Conservation (phyloP, 2,329 filamentous ascomycete species). For the Nannizziopsis arthrosporioides region DNA sequence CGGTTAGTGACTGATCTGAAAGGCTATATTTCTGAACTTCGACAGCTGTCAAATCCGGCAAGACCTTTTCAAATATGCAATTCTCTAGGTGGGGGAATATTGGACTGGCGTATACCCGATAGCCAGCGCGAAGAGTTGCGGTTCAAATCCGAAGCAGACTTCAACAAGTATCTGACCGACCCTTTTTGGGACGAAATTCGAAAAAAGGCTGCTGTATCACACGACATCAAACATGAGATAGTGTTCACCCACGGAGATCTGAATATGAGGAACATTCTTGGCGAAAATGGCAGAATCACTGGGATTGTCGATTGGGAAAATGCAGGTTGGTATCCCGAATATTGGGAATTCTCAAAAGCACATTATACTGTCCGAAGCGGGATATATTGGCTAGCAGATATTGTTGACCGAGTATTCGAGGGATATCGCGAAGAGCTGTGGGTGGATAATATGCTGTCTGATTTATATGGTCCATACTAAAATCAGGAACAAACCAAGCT, state of each 20-base stretch:
- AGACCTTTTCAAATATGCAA: constrained; percentile 13
- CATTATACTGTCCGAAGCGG: constrained; percentile 12
- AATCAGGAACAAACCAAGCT: too few relatives aligned
- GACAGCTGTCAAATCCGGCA: constrained; percentile 5
- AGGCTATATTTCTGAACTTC: constrained; percentile 11
- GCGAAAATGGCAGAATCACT: constrained; percentile 19
- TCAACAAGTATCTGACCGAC: constrained; percentile 14
- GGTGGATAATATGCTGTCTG: constrained; percentile 16
- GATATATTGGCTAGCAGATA: constrained; percentile 14
- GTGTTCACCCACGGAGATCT: constrained; percentile 24
- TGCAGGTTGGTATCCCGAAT: constrained; percentile 23
- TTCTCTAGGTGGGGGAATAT: constrained; percentile 10
- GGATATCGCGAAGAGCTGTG: constrained; percentile 14
- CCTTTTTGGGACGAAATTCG: constrained; percentile 12
- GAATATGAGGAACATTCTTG: constrained; percentile 21
- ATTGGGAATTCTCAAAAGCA: constrained; percentile 23
- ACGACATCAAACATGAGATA: constrained; percentile 17
- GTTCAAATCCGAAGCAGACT: constrained; percentile 13
- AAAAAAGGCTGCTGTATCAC: constrained; percentile 9
- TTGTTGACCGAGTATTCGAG: constrained; percentile 14
- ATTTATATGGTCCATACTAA: constrained; percentile 13
- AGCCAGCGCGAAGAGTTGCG: constrained; percentile 14
- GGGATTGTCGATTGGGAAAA: constrained; percentile 24
- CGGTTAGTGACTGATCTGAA: constrained; percentile 13
- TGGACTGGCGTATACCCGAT: constrained; percentile 14